Evolutionary conservation across 2,329 filamentous ascomycete species (phyloP), one percentile per base, ranked within the genome.

Genomic region (Cordyceps fumosorosea): DNA sequence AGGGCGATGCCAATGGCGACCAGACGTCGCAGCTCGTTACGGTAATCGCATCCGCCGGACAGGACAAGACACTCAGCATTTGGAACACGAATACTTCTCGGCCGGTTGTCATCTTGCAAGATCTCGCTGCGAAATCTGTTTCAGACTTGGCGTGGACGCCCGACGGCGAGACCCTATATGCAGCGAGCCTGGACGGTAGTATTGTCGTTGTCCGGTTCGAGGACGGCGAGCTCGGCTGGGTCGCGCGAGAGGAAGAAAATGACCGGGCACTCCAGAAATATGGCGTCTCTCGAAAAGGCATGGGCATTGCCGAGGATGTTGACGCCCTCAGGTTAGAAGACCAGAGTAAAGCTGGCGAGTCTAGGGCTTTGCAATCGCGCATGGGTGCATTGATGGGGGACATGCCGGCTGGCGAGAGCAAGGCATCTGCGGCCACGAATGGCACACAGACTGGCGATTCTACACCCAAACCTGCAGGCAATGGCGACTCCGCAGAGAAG

Each of bases 351-450:
- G 92, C 89, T 50, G 93, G 89, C 24, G 95, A 99, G 73, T 83
- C 93, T 37, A 90, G 89, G 66, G 93, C 89, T 5, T 93, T 93
- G 0, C 91, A 99, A 75, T 95, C 92, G 2, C 86, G 93, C 66
- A 99, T 99, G 95, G 95, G 95, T 14, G 93, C 93, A n/a, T 77
- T 99, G 44, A 99, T 99, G 95, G 93, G 93, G 6, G 93, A 96
- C 70, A 83, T 84, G 20, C 81, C 82, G 2, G 74, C 82, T 3
- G 80, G 81, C 5, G 84, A 85, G 40, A 78, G 80, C 3, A 84
- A 85, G 47, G 77, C 80, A 56, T 73, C 76, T 10, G 73, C 60
- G 10, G 48, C 55, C 18, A 75, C 77, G 29, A 84, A 84, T 60
- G 82, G 81, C 0, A 77, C 72, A 73, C 90, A 81, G 65, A 65